Conservation (phyloP, 2,329 filamentous ascomycete species). For the Paecilomyces dactylethromorphus region DNA sequence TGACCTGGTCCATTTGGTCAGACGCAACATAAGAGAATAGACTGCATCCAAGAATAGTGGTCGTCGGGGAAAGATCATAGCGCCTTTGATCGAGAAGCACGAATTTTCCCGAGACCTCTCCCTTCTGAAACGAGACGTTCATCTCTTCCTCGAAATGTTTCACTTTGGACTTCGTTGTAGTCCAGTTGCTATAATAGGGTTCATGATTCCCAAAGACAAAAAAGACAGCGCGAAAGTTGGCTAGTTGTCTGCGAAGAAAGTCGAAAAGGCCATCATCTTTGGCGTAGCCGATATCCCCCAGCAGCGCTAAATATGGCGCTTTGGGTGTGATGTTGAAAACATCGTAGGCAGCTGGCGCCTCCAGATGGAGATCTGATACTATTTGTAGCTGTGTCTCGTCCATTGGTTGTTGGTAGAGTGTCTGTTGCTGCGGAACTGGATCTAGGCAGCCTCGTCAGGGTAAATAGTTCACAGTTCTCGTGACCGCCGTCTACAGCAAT, state of each 20-base stretch:
- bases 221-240: conserved; percentile 44
- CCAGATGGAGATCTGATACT: conserved; percentile 54
- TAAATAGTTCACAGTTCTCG: no score
- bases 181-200: conserved; percentile 36
- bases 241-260: conserved; percentile 46
- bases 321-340: conserved; percentile 42
- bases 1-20: conserved; percentile 32
- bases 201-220: conserved; percentile 54
- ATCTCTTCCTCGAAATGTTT: conserved; percentile 17
- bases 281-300: conserved; percentile 51
- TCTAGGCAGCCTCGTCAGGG: no score
- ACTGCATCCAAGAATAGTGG: conserved; percentile 42
- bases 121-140: conserved; percentile 5
- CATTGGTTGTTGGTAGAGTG: conserved; percentile 1
- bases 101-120: conserved; percentile 22
- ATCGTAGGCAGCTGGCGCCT: conserved; percentile 45
- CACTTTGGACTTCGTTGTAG: conserved; percentile 14
- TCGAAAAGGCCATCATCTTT: conserved; percentile 37
- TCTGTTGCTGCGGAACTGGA: no score
- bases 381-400: conserved; percentile 32
- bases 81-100: conserved; percentile 36
- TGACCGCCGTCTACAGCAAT: no score
- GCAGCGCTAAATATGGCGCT: conserved; percentile 48
- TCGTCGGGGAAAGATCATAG: conserved; percentile 28
- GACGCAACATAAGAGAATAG: conserved; percentile 45